phyloP scores from a whole-genome alignment of 495 filamentous ascomycete genomes.

The Elaphomyces granulatus region DNA sequence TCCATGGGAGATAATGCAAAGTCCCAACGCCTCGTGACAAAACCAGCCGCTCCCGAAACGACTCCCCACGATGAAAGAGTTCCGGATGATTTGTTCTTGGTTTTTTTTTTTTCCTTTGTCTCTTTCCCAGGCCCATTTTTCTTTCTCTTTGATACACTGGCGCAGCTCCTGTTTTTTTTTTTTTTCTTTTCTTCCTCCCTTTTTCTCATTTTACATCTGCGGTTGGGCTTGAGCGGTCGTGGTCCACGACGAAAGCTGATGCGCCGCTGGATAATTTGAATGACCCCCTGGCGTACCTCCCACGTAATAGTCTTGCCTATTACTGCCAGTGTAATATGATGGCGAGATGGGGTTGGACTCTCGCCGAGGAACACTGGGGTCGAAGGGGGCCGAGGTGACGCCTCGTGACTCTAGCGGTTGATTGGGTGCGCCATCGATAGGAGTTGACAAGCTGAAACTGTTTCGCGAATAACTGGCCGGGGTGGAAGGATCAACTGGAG shows the following conservation, averaged over 20 bases:
- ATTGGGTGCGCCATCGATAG: slow-evolving; percentile 18
- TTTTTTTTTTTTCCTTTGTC: no score
- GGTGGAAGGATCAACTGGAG: slow-evolving; percentile 28
- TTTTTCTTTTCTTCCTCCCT: background rate
- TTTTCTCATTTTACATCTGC: slow-evolving; percentile 17
- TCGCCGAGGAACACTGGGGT: slow-evolving; percentile 25
- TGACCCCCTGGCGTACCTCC: slow-evolving; percentile 18
- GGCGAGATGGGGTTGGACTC: slow-evolving; percentile 27
- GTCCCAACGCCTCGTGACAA: no score
- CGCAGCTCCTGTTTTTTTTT: no score
- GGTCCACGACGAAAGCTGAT: slow-evolving; percentile 25
- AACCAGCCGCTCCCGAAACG: no score
- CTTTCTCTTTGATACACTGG: no score
- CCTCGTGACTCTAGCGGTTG: slow-evolving; percentile 21
- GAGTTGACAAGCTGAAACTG: slow-evolving; percentile 28
- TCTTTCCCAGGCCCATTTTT: no score
- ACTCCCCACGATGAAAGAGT: no score
- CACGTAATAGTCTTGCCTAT: slow-evolving; percentile 27
- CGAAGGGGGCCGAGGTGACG: slow-evolving; percentile 16
- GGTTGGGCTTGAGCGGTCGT: slow-evolving; percentile 31
- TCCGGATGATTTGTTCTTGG: no score
- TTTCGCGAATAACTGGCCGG: slow-evolving; percentile 23
- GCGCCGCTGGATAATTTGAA: slow-evolving; percentile 21
- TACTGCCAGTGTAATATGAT: slow-evolving; percentile 20
- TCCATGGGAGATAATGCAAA: no score